These are phyloP conservation scores for Chimonanthus salicifolius DNA, from an alignment of 164 flowering plant species.

Conservation along the genomic window DNA sequence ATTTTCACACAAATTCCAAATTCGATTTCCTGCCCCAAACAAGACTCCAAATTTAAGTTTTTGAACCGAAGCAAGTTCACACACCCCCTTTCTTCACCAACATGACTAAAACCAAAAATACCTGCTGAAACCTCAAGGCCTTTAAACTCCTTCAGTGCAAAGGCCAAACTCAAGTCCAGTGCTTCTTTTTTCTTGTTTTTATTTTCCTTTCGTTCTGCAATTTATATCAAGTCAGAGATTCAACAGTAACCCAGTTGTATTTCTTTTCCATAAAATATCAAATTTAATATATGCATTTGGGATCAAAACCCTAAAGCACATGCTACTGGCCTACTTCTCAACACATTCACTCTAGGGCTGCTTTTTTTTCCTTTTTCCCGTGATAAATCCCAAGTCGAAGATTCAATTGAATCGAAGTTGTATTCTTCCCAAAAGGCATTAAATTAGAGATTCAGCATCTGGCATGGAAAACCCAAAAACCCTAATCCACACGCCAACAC, in stretches of 20 bases:
- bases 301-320: constrained; percentile 2
- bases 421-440: too few relatives aligned
- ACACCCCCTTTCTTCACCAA: not conserved
- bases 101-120: too few relatives aligned
- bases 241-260: not conserved
- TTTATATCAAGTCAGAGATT: not conserved
- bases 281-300: not conserved
- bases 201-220: not conserved
- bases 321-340: not conserved
- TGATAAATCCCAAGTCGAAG: too few relatives aligned
- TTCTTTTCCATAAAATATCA: not conserved
- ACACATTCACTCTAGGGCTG: not conserved
- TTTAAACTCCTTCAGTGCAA: not conserved
- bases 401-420: too few relatives aligned
- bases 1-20: not conserved
- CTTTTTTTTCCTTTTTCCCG: too few relatives aligned
- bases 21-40: not conserved
- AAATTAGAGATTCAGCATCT: too few relatives aligned
- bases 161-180: not conserved
- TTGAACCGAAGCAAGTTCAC: not conserved
- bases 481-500: not conserved
- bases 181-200: too few relatives aligned
- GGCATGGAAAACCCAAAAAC: too few relatives aligned
- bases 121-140: not conserved
- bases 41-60: not conserved